A percentile compares a stretch with the other conserved stretches of the same genome.
Evolutionary conservation across 441 rosid species (phyloP).

Genomic region (Metrosideros polymorpha): DNA sequence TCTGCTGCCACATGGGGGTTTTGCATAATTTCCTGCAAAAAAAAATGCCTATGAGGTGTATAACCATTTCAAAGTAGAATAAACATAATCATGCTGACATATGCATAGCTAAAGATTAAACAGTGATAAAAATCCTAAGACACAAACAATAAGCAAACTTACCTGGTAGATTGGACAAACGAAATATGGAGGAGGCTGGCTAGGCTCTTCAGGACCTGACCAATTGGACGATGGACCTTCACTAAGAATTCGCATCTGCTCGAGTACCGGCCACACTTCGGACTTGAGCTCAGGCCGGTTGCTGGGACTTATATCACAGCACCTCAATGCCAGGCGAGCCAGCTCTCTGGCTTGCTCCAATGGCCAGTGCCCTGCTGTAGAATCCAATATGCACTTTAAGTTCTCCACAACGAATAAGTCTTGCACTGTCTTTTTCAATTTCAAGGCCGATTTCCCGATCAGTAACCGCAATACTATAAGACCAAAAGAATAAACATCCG

Average conservation of each 20-base stretch:
- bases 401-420: background rate
- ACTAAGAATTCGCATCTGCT: background rate
- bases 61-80: background rate
- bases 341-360: background rate
- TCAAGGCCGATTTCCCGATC: background rate
- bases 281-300: background rate
- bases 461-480: background rate
- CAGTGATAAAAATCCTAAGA: background rate
- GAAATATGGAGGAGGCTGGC: too few species aligned
- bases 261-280: background rate
- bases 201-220: too few species aligned
- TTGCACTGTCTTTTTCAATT: background rate
- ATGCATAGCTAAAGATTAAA: background rate
- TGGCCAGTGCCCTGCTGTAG: background rate
- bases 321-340: background rate
- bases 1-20: conserved; percentile 1
- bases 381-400: background rate
- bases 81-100: fast-evolving
- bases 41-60: background rate
- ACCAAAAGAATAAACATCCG: background rate
- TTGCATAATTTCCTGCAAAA: background rate
- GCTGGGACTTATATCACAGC: background rate
- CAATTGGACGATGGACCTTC: background rate
- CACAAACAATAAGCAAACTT: background rate
- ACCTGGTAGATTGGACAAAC: too few species aligned